Evolutionary conservation across 2,329 filamentous ascomycete genomes (phyloP), one percentile per base, ranked within the genome.

Genomic region (Verticillium albo-atrum): DNA sequence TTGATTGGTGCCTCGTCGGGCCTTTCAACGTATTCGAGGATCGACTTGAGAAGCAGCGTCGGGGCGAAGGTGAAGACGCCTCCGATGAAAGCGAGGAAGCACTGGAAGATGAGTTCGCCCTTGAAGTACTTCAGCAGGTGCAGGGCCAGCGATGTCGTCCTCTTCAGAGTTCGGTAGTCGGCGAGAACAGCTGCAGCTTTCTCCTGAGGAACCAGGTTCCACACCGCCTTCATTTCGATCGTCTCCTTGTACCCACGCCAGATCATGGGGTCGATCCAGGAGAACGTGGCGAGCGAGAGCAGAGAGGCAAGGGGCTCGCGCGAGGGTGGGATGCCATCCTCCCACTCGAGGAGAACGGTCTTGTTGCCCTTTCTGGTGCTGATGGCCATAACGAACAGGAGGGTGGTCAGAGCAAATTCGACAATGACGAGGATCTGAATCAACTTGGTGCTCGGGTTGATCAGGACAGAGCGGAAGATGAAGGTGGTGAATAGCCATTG

Each of bases 281-380:
- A 80, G 71, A 97, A 99, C 2, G 92, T 95, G 25, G 88, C 87
- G 52, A 96, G 80, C 2, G 95, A 98, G 63, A 98, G 85, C 6
- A 98, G 76, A 71, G 94, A 98, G 1, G 95, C 92, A 37, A 91
- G 81, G 6, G 92, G 91, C 72, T 99, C 93, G 63, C 84, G 87
- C 3, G 93, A 94, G 23, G 95, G 95, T 68, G 94, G 86, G 56
- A 99, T 85, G 32, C 89, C 89, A 62, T 90, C 91, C 73, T 97
- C 93, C 79, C 93, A 93, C 73, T 97, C 92, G 68, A 98, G 73
- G 53, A 93, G 75, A 14, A 99, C 90, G 3, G 89, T 87, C 74
- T 92, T 95, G 74, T 98, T 98, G 52, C 95, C 95, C 76, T 92
- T 95, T 64, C 95, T 87, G 62, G 92, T 96, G 56, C 88, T 90